phyloP scores from a whole-genome alignment of 768 basidiomycete genomes.

The Lentinula guzmanii region DNA sequence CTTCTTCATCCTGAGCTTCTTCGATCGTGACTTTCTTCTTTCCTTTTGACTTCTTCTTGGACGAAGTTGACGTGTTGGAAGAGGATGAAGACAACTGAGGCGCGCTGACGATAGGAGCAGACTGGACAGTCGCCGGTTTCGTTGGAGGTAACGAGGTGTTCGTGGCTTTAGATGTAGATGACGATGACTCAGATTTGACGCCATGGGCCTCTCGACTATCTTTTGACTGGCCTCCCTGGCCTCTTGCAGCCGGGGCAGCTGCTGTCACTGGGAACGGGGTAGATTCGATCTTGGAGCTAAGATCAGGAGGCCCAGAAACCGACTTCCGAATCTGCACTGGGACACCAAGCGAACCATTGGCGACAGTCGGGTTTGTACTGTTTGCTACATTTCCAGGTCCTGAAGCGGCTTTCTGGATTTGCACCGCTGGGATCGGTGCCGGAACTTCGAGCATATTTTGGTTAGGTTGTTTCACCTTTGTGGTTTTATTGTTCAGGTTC shows the following conservation, averaged over 20 bases:
- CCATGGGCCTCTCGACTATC: neutral
- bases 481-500: neutral
- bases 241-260: neutral
- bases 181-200: neutral
- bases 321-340: neutral
- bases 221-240: neutral
- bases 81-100: neutral
- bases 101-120: neutral
- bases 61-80: slow-evolving; percentile 2
- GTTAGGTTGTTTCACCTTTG: neutral
- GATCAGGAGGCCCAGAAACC: neutral
- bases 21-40: slow-evolving; percentile 9
- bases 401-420: neutral
- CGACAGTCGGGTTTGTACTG: neutral
- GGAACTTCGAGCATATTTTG: neutral
- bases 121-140: neutral
- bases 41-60: slow-evolving; percentile 5
- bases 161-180: neutral
- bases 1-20: slow-evolving; percentile 2
- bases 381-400: neutral
- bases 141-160: neutral
- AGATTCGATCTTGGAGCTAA: neutral
- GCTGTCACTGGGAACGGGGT: neutral
- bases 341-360: neutral
- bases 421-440: neutral